Percentiles rank a stretch among this genome's conserved stretches.
Evolutionary conservation across 441 rosid species (phyloP).

Genomic region (Populus hybrid): DNA sequence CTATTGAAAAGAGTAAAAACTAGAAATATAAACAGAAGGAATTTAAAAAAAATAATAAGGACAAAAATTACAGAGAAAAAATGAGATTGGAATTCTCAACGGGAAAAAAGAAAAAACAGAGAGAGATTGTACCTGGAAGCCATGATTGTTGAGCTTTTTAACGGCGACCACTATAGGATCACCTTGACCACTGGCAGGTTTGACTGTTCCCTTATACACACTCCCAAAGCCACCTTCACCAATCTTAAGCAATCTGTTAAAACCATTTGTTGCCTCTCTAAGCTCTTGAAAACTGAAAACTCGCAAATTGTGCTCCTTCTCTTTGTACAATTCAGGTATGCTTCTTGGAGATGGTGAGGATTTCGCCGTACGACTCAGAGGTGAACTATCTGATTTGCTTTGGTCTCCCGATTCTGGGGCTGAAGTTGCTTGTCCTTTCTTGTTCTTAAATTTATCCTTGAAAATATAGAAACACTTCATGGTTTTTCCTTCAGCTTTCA

Average conservation of each 20-base stretch:
- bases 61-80: not conserved
- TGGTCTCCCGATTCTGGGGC: constrained; percentile 42
- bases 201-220: constrained; percentile 66
- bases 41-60: not conserved
- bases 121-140: constrained; percentile 41
- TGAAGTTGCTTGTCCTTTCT: constrained; percentile 37
- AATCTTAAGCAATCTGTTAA: constrained; percentile 57
- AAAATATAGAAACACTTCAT: constrained; percentile 50
- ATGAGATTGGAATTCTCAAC: not conserved
- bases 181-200: constrained; percentile 32
- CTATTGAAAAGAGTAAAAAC: not conserved
- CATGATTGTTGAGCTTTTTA: constrained; percentile 55
- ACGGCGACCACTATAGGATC: constrained; percentile 41
- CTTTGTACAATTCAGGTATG: constrained; percentile 62
- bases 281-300: constrained; percentile 70
- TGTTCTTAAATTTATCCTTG: constrained; percentile 48
- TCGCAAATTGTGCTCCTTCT: constrained; percentile 60
- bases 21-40: not conserved
- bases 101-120: not conserved
- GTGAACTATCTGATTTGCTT: constrained; percentile 21
- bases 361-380: constrained; percentile 41
- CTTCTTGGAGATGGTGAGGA: constrained; percentile 58
- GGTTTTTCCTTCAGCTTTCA: not conserved
- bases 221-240: constrained; percentile 97
- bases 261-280: constrained; percentile 58